phyloP scores from a whole-genome alignment of 345 rosid species.

The Eucalyptus melliodora region DNA sequence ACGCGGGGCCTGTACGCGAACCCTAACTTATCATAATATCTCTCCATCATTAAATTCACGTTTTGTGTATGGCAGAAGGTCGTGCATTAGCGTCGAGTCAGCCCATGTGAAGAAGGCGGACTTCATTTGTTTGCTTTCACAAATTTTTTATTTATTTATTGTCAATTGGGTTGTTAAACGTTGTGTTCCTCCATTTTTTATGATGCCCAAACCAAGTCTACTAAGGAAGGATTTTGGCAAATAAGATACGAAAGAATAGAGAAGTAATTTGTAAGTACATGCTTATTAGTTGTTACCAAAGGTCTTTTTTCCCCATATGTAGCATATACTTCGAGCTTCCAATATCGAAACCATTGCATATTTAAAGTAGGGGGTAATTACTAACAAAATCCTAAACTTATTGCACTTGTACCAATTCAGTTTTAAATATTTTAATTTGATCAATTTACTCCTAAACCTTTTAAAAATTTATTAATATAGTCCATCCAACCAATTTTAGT shows the following conservation, averaged over 20 bases:
- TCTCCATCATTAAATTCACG: neutral
- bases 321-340: neutral
- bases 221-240: neutral
- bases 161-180: neutral
- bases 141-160: neutral
- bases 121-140: neutral
- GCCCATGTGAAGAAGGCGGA: neutral
- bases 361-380: neutral
- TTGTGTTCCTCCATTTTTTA: neutral
- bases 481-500: neutral
- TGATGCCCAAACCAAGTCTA: neutral
- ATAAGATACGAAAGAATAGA: neutral
- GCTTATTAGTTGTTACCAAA: neutral
- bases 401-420: neutral
- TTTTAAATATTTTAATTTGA: neutral
- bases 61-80: neutral
- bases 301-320: neutral
- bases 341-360: neutral
- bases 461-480: neutral
- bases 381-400: neutral
- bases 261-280: neutral
- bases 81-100: neutral
- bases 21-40: neutral
- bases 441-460: neutral
- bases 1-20: neutral